Evolutionary conservation across 768 basidiomycete genomes (phyloP).

Genomic region (Leccinum sublutescens): DNA sequence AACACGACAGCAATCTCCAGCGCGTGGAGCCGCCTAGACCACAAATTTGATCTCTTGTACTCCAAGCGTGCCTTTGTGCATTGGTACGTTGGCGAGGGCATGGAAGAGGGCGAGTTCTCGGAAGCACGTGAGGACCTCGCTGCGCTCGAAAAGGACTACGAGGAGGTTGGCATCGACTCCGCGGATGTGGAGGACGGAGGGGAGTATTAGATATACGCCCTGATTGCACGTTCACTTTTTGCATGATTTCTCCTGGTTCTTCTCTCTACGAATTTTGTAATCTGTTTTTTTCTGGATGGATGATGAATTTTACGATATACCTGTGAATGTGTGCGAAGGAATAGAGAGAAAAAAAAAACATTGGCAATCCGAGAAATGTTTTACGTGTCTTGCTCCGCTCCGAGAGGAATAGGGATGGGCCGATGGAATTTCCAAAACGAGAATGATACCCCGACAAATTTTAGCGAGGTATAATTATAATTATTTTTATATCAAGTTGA

Average conservation of each 20-base stretch:
- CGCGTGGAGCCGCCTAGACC: conserved; percentile 72
- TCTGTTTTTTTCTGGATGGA: conserved; percentile 21
- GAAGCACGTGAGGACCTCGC: conserved; percentile 99
- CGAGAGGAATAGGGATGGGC: background rate
- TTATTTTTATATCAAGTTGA: background rate
- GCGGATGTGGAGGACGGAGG: conserved; percentile 50
- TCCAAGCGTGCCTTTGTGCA: conserved; percentile 58
- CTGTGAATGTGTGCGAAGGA: background rate
- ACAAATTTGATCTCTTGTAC: conserved; percentile 80
- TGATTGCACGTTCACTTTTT: conserved; percentile 10
- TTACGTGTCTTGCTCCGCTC: background rate
- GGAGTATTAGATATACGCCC: conserved; percentile 38
- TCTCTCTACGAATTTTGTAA: conserved; percentile 27
- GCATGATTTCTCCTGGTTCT: conserved; percentile 25
- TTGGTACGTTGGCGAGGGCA: conserved; percentile 75
- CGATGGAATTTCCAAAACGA: conserved; percentile 28
- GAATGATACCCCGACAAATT: conserved; percentile 19
- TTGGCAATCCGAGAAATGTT: background rate
- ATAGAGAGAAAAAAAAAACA: background rate
- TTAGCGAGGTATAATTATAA: conserved; percentile 5
- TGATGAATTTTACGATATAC: conserved; percentile 37
- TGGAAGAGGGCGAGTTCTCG: conserved; percentile 96
- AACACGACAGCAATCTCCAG: conserved; percentile 72
- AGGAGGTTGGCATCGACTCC: conserved; percentile 70
- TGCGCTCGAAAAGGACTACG: conserved; percentile 98